Evolutionary conservation across 805 yeast species (phyloP), one percentile per base, ranked within the genome.

Genomic region (Teunomyces stri): DNA sequence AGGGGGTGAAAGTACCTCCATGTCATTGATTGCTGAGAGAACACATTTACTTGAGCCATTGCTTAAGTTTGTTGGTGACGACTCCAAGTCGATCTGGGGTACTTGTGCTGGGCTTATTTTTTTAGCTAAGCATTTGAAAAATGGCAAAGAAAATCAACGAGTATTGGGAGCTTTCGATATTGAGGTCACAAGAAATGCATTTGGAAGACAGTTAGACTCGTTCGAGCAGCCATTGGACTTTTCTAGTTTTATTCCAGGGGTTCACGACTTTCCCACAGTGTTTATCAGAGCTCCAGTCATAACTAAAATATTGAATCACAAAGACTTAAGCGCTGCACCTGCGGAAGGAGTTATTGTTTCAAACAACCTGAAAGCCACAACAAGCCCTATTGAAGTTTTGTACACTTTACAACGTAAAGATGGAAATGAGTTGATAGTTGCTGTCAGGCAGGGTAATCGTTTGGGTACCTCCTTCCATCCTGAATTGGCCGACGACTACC

Each of bases 101-200:
- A 87, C 95, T 0, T 87, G 95, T 64, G 95, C 95, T 2, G 95
- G 95, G 2, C 68, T 87, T 54, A 87, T 87, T 44, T 74, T 86
- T 52, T 68, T 87, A 20, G 76, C 90, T 6, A 70, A 75, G 46
- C 70, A 74, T 41, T 69, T 84, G 31, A 66, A 73, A 12, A 76
- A 80, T 56, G 84, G 81, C 16, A 74, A 74, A 42, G 72, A 70
- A 1, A 75, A 78, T 18, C 85, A 86, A 52, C 67, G 76, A 47
- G 61, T 82, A 2, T 66, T 87, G 36, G 87, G 89, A 1, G 87
- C 85, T 1, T 64, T 87, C 57, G 79, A 81, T 54, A 80, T 87
- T 4, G 70, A 73, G 29, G 88, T 86, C 18, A 74, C 76, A 42
- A 68, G 95, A 46, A 87, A 87, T 60, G 89, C 89, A 1, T 87